Evolutionary conservation across 352 stramenopile species (phyloP).

Genomic region (Globisporangium apiculatum): DNA sequence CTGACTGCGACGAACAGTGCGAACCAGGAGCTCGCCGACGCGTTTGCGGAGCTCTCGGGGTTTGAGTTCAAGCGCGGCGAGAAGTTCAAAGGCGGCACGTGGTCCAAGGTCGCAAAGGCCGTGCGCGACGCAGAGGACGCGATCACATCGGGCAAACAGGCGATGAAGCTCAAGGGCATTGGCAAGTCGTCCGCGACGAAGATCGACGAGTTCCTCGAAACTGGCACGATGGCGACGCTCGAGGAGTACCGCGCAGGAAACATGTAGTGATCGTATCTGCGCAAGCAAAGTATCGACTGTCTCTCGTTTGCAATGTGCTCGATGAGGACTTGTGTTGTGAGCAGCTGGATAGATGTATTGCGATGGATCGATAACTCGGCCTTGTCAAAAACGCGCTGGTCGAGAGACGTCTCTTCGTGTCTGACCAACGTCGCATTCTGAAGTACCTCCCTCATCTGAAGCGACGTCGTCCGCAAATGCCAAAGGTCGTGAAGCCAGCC

Average conservation of each 20-base stretch:
- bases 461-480: too few relatives aligned
- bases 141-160: conserved; percentile 70
- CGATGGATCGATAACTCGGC: too few relatives aligned
- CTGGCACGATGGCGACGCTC: conserved; percentile 66
- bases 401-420: too few relatives aligned
- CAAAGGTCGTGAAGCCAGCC: too few relatives aligned
- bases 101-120: conserved; percentile 83
- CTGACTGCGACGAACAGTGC: conserved; percentile 37
- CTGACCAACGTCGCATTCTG: too few relatives aligned
- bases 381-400: too few relatives aligned
- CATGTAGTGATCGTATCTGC: conserved; percentile 28
- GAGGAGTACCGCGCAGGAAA: conserved; percentile 84
- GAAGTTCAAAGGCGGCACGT: conserved; percentile 81
- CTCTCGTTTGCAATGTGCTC: neutral
- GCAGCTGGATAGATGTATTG: too few relatives aligned
- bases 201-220: conserved; percentile 86
- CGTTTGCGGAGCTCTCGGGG: conserved; percentile 74
- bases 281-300: too few relatives aligned
- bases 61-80: conserved; percentile 87
- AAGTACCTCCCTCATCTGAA: too few relatives aligned
- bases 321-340: too few relatives aligned
- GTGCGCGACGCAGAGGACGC: conserved; percentile 60
- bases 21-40: conserved; percentile 69
- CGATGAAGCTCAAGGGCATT: conserved; percentile 78
- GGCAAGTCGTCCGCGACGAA: conserved; percentile 73